phyloP scores from a whole-genome alignment of 2,329 filamentous ascomycete species.

The Talaromyces sp. region DNA sequence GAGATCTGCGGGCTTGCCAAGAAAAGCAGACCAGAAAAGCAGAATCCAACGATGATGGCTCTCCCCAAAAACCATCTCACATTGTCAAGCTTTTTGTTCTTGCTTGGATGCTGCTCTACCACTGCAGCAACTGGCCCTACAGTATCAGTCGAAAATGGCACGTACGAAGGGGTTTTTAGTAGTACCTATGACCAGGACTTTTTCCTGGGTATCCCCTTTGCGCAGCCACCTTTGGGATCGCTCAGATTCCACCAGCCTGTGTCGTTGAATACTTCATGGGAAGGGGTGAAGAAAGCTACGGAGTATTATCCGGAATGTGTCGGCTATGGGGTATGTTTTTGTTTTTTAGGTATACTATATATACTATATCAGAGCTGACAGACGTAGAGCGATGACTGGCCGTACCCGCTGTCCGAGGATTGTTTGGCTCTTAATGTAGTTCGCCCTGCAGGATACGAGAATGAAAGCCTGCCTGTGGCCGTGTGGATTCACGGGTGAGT shows the following conservation, averaged over 20 bases:
- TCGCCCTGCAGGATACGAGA: slow-evolving; percentile 44
- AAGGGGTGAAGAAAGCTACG: slow-evolving; percentile 60
- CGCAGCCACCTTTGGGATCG: slow-evolving; percentile 60
- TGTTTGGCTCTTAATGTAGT: slow-evolving; percentile 60
- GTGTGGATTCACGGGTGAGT: slow-evolving; percentile 41
- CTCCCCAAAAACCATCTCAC: background rate
- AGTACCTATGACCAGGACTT: slow-evolving; percentile 43
- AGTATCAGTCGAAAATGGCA: slow-evolving; percentile 4
- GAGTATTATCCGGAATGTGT: slow-evolving; percentile 60
- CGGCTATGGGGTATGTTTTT: slow-evolving; percentile 57
- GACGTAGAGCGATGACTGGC: background rate
- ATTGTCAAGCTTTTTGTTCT: background rate
- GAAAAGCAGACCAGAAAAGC: background rate
- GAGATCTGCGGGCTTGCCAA: background rate
- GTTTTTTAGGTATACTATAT: background rate
- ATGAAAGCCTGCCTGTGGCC: slow-evolving; percentile 25
- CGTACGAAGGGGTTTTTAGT: slow-evolving; percentile 5
- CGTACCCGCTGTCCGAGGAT: slow-evolving; percentile 45
- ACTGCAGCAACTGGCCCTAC: background rate
- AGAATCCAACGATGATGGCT: background rate
- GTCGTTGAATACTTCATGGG: slow-evolving; percentile 45
- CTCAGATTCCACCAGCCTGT: slow-evolving; percentile 67
- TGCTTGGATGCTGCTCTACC: background rate
- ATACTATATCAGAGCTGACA: background rate
- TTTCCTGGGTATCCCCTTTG: slow-evolving; percentile 72